Evolutionary conservation across 495 filamentous ascomycete genomes (phyloP), one percentile per base, ranked within the genome.

Genomic region (Penicillium paradoxum): DNA sequence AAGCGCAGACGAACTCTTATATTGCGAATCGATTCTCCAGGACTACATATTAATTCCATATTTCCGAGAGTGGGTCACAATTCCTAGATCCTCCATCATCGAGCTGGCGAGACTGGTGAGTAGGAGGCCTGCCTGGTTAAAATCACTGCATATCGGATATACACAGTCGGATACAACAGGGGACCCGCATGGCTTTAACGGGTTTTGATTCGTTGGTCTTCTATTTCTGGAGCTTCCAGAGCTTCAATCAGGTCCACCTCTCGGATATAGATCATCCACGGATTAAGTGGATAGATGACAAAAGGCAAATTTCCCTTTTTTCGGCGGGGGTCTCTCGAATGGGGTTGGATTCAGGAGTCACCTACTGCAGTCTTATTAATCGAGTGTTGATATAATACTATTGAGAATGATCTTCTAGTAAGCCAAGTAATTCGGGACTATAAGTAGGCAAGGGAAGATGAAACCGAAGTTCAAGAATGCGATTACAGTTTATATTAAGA

Each of bases 41-140:
- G 14, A 40, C 44, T 11, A 46, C n/a, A 9, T 18, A 30, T 2
- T 59, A 59, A 42, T 55, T 65, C 59, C 59, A 49, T 47, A 62
- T 49, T 54, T 32, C 59, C 58, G 60, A 36, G 10, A 40, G 47
- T 55, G 50, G 57, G 18, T 41, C 53, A 3, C 22, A 19, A 11
- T 51, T 25, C 13, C 6, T 3, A 7, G n/a, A 34, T 42, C 18
- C 29, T 17, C 13, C 32, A 21, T 25, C 2, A 51, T 32, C 29
- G 15, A 0, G 6, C n/a, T 19, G 6, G 6, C 17, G 29, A 8
- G 18, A 29, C 25, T 41, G 11, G 9, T 17, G 11, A 1, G 29
- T 13, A 27, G 9, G 10, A 32, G 29, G 10, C 29, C 10, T 27
- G 3, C 24, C 7, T 27, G 7, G 24, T 3, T 7, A 27, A 27